Evolutionary conservation across 345 rosid species (phyloP).

Genomic region (Punica granatum): DNA sequence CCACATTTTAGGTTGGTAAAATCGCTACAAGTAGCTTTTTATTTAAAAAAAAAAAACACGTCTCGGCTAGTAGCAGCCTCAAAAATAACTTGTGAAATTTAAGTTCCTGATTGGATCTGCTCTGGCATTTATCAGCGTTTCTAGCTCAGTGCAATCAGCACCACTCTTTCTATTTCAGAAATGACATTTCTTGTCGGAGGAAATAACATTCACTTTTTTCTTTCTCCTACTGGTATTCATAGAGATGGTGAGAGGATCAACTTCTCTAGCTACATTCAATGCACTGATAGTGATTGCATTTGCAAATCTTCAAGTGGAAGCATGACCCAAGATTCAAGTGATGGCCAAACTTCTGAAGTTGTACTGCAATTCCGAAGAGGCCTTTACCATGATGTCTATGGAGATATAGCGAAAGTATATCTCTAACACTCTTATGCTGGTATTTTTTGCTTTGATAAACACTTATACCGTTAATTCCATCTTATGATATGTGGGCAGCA

Average conservation of each 20-base stretch:
- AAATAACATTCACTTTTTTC: slow-evolving; percentile 7
- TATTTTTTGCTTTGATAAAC: not conserved
- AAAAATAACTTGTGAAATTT: not conserved
- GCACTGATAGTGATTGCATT: slow-evolving; percentile 46
- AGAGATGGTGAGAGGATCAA: slow-evolving; percentile 66
- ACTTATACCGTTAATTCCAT: not conserved
- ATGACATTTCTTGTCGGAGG: not conserved
- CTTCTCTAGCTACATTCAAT: slow-evolving; percentile 36
- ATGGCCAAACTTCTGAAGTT: slow-evolving; percentile 27
- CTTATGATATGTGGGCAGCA: slow-evolving; percentile 31
- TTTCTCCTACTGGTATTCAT: slow-evolving; percentile 1
- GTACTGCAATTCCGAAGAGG: slow-evolving; percentile 60
- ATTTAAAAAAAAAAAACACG: too few relatives aligned
- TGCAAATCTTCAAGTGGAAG: slow-evolving; percentile 42
- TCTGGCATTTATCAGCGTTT: not conserved
- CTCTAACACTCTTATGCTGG: not conserved
- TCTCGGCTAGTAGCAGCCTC: slow-evolving; percentile 11
- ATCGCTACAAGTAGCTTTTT: too few relatives aligned
- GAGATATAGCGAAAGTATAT: slow-evolving; percentile 45
- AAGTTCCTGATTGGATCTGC: not conserved
- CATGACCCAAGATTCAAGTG: not conserved
- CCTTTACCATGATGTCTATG: slow-evolving; percentile 63
- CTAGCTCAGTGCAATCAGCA: not conserved
- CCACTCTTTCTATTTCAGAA: not conserved
- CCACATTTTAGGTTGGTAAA: slow-evolving; percentile 46